phyloP scores from a whole-genome alignment of 331 rosid species.

The Acacia pycnantha region DNA sequence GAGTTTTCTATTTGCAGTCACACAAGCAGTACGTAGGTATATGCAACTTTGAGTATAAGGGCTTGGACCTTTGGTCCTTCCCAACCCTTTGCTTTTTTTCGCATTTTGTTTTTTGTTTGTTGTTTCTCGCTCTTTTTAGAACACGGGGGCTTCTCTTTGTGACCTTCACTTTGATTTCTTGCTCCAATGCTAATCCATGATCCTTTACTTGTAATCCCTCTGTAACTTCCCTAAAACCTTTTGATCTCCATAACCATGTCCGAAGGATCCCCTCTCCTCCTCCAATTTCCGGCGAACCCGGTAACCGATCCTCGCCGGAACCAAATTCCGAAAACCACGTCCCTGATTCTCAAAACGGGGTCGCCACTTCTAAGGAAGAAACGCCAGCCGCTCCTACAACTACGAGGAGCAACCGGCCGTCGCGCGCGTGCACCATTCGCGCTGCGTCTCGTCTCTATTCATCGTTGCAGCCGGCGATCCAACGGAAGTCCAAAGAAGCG shows the following conservation, averaged over 20 bases:
- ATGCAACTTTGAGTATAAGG: conserved; percentile 36
- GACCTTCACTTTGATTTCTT: conserved; percentile 37
- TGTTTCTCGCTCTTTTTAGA: conserved; percentile 28
- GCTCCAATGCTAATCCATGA: conserved; percentile 62
- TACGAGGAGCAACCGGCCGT: conserved; percentile 73
- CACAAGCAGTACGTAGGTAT: conserved; percentile 16
- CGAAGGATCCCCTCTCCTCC: conserved; percentile 57
- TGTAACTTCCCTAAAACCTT: conserved; percentile 45
- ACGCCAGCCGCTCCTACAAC: conserved; percentile 30
- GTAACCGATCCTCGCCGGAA: conserved; percentile 48
- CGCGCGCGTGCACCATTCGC: conserved; percentile 92
- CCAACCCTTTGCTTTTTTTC: conserved; percentile 6
- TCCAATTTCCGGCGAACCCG: conserved; percentile 49
- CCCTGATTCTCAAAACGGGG: conserved; percentile 37
- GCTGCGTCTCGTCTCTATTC: conserved; percentile 68
- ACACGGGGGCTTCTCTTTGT: conserved; percentile 22
- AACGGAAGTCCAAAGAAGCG: conserved; percentile 45
- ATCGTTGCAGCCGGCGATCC: conserved; percentile 40
- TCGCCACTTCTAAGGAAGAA: conserved; percentile 31
- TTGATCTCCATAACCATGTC: conserved; percentile 77
- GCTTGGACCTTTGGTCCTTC: conserved; percentile 45
- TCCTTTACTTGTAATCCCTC: conserved; percentile 58
- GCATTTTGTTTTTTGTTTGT: background rate
- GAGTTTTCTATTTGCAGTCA: conserved; percentile 31
- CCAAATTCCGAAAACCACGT: conserved; percentile 42